A percentile compares a stretch with the other conserved stretches of the same genome.
Evolutionary conservation across 345 rosid genomes (phyloP).

Genomic region (Salix purpurea): DNA sequence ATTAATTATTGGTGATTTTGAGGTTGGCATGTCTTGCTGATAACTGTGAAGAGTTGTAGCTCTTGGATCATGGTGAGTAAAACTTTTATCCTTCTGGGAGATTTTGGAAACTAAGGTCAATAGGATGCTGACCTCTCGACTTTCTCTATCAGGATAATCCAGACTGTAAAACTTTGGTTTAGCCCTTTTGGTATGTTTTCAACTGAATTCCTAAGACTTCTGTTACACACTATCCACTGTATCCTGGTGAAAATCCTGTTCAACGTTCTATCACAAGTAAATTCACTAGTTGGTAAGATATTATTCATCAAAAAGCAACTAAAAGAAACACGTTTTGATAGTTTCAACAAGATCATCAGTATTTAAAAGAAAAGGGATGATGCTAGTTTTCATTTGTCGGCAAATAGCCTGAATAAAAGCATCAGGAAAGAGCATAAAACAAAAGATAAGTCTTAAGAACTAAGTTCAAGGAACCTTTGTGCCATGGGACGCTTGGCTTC

Average conservation of each 20-base stretch:
- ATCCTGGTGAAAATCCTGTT: no score
- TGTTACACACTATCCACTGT: neutral
- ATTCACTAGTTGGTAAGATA: neutral
- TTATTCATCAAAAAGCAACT: neutral
- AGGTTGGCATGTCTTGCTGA: neutral
- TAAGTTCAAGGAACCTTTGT: constrained; percentile 58
- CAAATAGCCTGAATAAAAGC: neutral
- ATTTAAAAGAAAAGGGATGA: neutral
- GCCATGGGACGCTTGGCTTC: constrained; percentile 85
- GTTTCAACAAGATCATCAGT: neutral
- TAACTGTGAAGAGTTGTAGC: neutral
- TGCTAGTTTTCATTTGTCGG: neutral
- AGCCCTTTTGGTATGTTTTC: neutral
- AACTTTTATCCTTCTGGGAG: neutral
- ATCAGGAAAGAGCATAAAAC: neutral
- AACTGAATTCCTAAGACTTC: neutral
- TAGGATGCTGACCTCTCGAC: neutral
- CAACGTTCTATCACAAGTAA: no score
- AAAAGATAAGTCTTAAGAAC: constrained; percentile 22
- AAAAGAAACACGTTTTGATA: neutral
- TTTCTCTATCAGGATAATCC: neutral
- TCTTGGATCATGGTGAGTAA: neutral
- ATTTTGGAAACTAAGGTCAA: neutral
- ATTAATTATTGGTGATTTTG: neutral
- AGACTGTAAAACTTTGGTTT: neutral